Conservation (phyloP, 345 rosid species). For the Hibiscus trionum region DNA sequence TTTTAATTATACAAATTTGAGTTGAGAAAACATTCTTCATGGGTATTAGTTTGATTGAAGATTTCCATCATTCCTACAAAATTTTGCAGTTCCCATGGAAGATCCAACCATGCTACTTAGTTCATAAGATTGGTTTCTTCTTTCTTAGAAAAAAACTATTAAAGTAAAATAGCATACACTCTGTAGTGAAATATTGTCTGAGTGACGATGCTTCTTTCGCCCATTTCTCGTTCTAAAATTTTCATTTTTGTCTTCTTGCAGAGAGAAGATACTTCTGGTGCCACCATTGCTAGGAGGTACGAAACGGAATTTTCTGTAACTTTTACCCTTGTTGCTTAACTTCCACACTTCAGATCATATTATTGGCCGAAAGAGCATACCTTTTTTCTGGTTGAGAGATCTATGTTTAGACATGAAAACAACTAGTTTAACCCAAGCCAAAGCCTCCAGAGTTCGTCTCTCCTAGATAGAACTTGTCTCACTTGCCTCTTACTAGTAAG, state of each 20-base stretch:
- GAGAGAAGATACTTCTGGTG: conserved; percentile 26
- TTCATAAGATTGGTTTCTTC: background rate
- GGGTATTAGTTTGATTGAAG: background rate
- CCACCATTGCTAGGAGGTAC: conserved; percentile 33
- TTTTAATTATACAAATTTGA: background rate
- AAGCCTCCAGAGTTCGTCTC: background rate
- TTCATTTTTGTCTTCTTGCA: conserved; percentile 14
- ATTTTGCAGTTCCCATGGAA: conserved; percentile 5
- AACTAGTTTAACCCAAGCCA: background rate
- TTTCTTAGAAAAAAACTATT: conserved; percentile 4
- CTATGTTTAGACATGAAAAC: background rate
- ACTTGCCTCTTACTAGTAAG: background rate
- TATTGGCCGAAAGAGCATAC: background rate
- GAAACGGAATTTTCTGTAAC: background rate
- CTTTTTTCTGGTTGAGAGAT: background rate
- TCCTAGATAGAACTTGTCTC: background rate
- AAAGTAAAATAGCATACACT: background rate
- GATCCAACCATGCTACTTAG: conserved; percentile 16
- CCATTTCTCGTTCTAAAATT: background rate
- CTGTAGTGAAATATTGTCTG: background rate
- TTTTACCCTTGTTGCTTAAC: background rate
- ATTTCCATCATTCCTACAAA: background rate
- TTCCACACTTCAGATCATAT: background rate
- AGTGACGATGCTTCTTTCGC: background rate
- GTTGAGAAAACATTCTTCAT: background rate